Evolutionary conservation across 2,329 filamentous ascomycete genomes (phyloP).

Genomic region (Stagonosporopsis vannaccii): DNA sequence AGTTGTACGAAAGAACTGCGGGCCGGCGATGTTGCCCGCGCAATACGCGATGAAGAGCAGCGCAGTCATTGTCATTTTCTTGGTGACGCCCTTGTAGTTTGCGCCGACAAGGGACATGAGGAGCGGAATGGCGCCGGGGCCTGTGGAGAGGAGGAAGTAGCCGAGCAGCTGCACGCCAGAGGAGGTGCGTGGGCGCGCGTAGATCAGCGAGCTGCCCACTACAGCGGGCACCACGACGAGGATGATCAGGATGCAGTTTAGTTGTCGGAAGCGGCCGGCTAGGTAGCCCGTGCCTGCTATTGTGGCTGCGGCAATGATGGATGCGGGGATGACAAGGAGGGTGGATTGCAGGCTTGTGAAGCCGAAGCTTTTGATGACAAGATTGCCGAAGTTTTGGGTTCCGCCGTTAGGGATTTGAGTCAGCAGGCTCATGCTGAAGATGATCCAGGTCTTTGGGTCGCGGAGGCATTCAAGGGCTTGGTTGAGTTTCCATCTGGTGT

Average conservation of each 20-base stretch:
- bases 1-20: constrained; percentile 2
- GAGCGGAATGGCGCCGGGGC: constrained; percentile 5
- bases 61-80: constrained; percentile 12
- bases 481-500: constrained; percentile 21
- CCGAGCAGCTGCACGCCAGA: constrained; percentile 9
- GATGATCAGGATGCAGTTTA: constrained; percentile 11
- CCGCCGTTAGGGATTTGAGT: constrained; percentile 10
- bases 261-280: constrained; percentile 6
- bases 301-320: constrained; percentile 7
- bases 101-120: constrained; percentile 10
- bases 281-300: constrained; percentile 9
- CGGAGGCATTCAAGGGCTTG: constrained; percentile 8
- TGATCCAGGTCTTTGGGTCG: constrained; percentile 15
- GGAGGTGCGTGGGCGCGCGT: constrained; percentile 1
- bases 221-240: constrained; percentile 9
- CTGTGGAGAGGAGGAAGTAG: constrained; percentile 8
- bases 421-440: constrained; percentile 8
- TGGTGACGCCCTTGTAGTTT: constrained; percentile 12
- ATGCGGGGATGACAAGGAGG: constrained; percentile 12
- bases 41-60: constrained; percentile 8
- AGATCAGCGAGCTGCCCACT: constrained; percentile 6
- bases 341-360: constrained; percentile 10
- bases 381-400: constrained; percentile 9
- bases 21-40: constrained; percentile 9
- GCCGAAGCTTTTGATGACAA: constrained; percentile 13